Base-by-base conservation (phyloP, 805 yeast genomes). In the Lachancea meyersii region DNA sequence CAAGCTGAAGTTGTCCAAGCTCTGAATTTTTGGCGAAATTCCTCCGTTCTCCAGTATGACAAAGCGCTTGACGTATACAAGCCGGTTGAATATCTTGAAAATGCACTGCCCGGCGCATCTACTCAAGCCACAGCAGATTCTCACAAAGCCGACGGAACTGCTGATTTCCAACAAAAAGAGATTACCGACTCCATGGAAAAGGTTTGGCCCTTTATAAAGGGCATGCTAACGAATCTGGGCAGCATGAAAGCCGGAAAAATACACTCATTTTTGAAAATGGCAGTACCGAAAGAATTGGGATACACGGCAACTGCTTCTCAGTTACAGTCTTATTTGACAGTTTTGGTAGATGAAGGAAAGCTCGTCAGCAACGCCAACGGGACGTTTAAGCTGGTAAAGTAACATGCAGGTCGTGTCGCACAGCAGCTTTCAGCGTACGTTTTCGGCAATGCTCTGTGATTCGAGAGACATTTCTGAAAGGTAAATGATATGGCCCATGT, bases 11-110 rank as follows among this genome's bases (percentile, higher is more conserved):
- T 74, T 0, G 53, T 51, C 2, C 60, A 60, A 1, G 65, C 72
- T 0, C 50, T 80, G 5, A 47, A 61, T 4, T 86, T 72, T 54
- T 89, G 97, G 97, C 72, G 75, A 2, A 67, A 71, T 17, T 61
- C 72, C 36, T 77, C 75, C 0, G 76, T 87, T 0, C 51, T 89
- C 4, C 46, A 60, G 2, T 72, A 71, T 35, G 58, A 65, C 1
- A 64, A 61, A 44, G 57, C 5, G 5, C 14, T 21, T 27, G 32
- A 24, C 17, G 11, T 34, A 18, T 31, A 37, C 31, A 11, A 35
- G 30, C 17, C 24, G 18, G 16, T 33, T 14, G 40, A 31, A 14
- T 10, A 26, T 16, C n/a, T 13, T 14, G 42, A 48, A 26, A 8
- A 23, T 19, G 16, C 13, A 3, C 14, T 30, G 3, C 5, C 18